Evolutionary conservation across 2,329 filamentous ascomycete species (phyloP).

Genomic region (Chaetomium sp.): DNA sequence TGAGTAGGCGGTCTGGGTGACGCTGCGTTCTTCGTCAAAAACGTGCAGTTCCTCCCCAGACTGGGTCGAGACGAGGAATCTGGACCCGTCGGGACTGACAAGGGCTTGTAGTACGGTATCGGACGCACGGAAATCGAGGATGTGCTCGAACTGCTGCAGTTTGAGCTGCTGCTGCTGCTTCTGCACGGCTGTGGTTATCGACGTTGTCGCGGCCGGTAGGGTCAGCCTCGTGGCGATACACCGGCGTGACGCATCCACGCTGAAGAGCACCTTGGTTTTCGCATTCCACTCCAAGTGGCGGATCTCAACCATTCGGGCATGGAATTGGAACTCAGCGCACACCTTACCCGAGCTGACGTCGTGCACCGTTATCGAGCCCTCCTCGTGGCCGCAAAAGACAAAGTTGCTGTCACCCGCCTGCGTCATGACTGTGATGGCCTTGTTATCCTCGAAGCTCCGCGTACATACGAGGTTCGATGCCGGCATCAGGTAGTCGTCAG

Average conservation of each 20-base stretch:
- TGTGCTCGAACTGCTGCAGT: background rate
- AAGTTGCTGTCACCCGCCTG: constrained; percentile 13
- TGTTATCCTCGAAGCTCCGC: constrained; percentile 14
- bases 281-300: constrained; percentile 17
- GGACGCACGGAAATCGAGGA: constrained; percentile 15
- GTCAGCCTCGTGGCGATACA: constrained; percentile 10
- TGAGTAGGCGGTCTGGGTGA: background rate
- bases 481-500: constrained; percentile 12
- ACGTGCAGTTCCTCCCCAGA: constrained; percentile 10
- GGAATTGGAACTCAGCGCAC: constrained; percentile 12
- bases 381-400: constrained; percentile 16
- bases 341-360: constrained; percentile 14
- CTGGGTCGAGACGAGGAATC: constrained; percentile 11
- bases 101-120: constrained; percentile 13
- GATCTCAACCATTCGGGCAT: constrained; percentile 16
- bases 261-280: constrained; percentile 14
- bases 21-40: background rate
- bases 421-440: constrained; percentile 14
- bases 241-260: constrained; percentile 12
- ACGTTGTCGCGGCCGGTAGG: constrained; percentile 2
- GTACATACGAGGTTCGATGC: constrained; percentile 14
- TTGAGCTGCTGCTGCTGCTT: constrained; percentile 11
- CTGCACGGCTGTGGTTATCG: constrained; percentile 4
- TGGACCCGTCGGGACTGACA: constrained; percentile 10
- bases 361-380: constrained; percentile 17